Conservation (phyloP, 176 grass and related monocot species). For the Phoenix roebelenii region DNA sequence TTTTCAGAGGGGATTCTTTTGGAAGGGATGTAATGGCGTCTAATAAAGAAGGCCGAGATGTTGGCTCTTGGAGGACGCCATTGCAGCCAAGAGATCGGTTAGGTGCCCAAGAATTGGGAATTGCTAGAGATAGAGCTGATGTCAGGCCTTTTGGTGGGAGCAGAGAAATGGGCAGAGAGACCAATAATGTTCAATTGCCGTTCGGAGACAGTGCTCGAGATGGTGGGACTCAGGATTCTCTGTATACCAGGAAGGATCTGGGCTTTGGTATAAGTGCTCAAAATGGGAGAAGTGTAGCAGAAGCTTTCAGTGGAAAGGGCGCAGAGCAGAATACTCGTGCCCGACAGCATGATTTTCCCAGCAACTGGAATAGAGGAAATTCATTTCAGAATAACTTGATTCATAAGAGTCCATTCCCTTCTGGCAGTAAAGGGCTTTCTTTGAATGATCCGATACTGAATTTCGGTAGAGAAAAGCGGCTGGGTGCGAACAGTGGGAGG, state of each 20-base stretch:
- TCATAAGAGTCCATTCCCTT: constrained; percentile 39
- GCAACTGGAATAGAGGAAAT: constrained; percentile 56
- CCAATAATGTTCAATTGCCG: constrained; percentile 19
- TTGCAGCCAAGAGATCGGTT: constrained; percentile 25
- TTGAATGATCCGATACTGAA: constrained; percentile 34
- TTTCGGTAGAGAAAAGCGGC: constrained; percentile 50
- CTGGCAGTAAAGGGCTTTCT: constrained; percentile 41
- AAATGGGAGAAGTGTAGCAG: constrained; percentile 35
- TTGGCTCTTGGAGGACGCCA: constrained; percentile 44
- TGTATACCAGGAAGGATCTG: constrained; percentile 29
- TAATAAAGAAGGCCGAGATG: constrained; percentile 36
- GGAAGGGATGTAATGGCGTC: constrained; percentile 29
- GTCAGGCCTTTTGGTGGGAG: constrained; percentile 41
- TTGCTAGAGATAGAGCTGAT: constrained; percentile 32
- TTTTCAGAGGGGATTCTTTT: constrained; percentile 48
- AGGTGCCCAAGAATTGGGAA: constrained; percentile 1
- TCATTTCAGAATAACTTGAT: constrained; percentile 47
- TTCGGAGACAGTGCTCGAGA: constrained; percentile 23
- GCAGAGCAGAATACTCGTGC: constrained; percentile 15
- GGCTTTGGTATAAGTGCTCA: constrained; percentile 1
- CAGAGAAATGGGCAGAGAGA: constrained; percentile 31
- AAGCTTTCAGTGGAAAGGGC: constrained; percentile 33
- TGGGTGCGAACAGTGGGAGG: constrained; percentile 25
- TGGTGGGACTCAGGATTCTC: constrained; percentile 45
- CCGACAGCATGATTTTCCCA: constrained; percentile 31